Conservation (phyloP, 1,139 yeast genomes). For the Geotrichum fermentans region DNA sequence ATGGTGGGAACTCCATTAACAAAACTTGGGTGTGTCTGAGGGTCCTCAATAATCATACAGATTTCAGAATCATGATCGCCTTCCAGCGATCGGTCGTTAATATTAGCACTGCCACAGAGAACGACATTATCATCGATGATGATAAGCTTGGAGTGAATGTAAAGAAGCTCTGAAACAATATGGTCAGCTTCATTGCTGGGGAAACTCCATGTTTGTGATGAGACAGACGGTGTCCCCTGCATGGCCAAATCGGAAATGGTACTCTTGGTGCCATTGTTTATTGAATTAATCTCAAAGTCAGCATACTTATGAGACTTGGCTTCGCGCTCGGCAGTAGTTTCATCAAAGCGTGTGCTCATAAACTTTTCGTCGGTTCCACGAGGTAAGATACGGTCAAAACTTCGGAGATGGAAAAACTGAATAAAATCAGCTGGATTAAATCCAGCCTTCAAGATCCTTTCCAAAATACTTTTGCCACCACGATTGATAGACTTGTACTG, state of each 20-base stretch:
- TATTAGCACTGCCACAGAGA: conserved; percentile 23
- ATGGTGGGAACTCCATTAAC: conserved; percentile 17
- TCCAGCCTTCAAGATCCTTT: conserved; percentile 19
- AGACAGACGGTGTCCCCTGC: conserved; percentile 9
- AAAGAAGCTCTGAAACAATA: conserved; percentile 23
- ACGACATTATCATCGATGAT: conserved; percentile 23
- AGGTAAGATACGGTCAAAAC: conserved; percentile 20
- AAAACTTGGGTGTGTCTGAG: conserved; percentile 9
- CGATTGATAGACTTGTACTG: conserved; percentile 22
- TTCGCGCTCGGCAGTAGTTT: conserved; percentile 14
- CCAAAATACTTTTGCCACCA: conserved; percentile 20
- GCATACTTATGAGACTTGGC: conserved; percentile 7
- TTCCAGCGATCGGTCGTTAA: conserved; percentile 22
- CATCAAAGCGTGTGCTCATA: conserved; percentile 9
- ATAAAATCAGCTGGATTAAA: conserved; percentile 22
- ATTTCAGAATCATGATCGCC: conserved; percentile 25
- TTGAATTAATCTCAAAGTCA: conserved; percentile 8
- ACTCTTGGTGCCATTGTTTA: conserved; percentile 12
- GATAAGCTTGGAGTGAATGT: conserved; percentile 23
- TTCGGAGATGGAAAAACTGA: conserved; percentile 20
- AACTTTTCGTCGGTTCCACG: background rate
- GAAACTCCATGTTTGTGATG: conserved; percentile 18
- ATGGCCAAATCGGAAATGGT: conserved; percentile 16
- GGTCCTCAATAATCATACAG: conserved; percentile 22
- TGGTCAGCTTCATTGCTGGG: conserved; percentile 19